Percentiles rank a stretch among this genome's conserved stretches.
These are phyloP conservation scores for Carpinus fangiana DNA, from an alignment of 306 rosid species.

Conservation along the genomic window DNA sequence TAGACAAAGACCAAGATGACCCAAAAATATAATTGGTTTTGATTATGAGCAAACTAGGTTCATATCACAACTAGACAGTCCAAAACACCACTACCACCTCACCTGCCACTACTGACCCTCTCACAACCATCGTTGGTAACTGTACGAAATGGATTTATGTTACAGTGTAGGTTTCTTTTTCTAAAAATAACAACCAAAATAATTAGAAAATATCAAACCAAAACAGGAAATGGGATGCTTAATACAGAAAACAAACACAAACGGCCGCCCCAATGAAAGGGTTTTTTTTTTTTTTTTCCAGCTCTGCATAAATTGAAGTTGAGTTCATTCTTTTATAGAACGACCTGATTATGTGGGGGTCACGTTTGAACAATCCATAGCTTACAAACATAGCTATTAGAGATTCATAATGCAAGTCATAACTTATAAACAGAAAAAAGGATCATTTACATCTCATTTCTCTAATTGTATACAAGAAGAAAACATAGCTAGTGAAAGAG, in stretches of 20 bases:
- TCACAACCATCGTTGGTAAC: background rate
- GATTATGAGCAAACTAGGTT: background rate
- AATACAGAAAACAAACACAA: background rate
- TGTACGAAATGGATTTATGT: background rate
- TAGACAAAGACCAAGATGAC: background rate
- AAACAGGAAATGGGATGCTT: background rate
- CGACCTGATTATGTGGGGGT: too few relatives aligned
- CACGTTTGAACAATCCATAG: too few relatives aligned
- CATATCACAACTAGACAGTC: background rate
- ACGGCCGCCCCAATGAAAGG: background rate
- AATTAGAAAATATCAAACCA: background rate
- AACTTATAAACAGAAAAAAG: background rate
- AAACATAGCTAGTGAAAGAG: background rate
- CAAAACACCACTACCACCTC: slow-evolving; percentile 1
- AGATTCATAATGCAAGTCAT: background rate
- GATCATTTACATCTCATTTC: background rate
- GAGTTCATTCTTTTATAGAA: background rate
- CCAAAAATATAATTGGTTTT: background rate
- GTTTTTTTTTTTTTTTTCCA: background rate
- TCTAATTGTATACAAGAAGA: background rate
- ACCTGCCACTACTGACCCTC: background rate
- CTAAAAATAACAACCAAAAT: background rate
- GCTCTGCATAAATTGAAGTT: background rate
- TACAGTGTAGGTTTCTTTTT: background rate
- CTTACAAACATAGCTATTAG: background rate